Evolutionary conservation across 2,329 filamentous ascomycete genomes (phyloP).

Genomic region (Didymella keratinophila): DNA sequence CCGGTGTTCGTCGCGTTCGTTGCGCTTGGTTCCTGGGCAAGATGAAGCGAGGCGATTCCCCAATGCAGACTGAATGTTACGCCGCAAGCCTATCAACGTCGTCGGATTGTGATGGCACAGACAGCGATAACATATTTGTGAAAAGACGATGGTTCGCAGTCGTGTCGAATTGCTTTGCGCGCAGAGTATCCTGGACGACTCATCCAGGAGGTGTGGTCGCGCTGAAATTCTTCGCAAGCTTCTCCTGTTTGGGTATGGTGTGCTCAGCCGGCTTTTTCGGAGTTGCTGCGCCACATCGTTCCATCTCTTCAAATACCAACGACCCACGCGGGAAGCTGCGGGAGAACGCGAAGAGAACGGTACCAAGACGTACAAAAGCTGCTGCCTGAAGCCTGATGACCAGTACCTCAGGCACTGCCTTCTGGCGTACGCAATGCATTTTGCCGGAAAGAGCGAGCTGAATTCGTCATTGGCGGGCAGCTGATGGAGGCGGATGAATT

Average conservation of each 20-base stretch:
- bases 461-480: not conserved
- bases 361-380: slow-evolving; percentile 4
- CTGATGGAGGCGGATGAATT: not conserved
- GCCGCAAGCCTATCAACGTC: slow-evolving; percentile 25
- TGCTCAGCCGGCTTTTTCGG: slow-evolving; percentile 2
- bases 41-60: slow-evolving; percentile 25
- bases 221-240: slow-evolving; percentile 35
- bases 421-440: not conserved
- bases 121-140: slow-evolving; percentile 22
- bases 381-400: slow-evolving; percentile 9
- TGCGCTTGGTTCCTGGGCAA: slow-evolving; percentile 13
- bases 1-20: slow-evolving; percentile 3
- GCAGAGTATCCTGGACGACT: slow-evolving; percentile 22
- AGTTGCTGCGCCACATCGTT: slow-evolving; percentile 11
- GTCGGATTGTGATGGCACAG: slow-evolving; percentile 19
- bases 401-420: slow-evolving; percentile 2
- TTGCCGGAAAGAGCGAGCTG: not conserved
- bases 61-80: slow-evolving; percentile 12
- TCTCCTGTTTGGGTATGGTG: slow-evolving; percentile 22
- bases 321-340: slow-evolving; percentile 4
- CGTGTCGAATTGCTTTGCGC: slow-evolving; percentile 22
- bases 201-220: slow-evolving; percentile 16
- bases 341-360: slow-evolving; percentile 11
- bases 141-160: slow-evolving; percentile 11
- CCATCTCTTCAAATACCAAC: slow-evolving; percentile 1